Evolutionary conservation across 2,329 filamentous ascomycete genomes (phyloP).

Genomic region (Claviceps sp.): DNA sequence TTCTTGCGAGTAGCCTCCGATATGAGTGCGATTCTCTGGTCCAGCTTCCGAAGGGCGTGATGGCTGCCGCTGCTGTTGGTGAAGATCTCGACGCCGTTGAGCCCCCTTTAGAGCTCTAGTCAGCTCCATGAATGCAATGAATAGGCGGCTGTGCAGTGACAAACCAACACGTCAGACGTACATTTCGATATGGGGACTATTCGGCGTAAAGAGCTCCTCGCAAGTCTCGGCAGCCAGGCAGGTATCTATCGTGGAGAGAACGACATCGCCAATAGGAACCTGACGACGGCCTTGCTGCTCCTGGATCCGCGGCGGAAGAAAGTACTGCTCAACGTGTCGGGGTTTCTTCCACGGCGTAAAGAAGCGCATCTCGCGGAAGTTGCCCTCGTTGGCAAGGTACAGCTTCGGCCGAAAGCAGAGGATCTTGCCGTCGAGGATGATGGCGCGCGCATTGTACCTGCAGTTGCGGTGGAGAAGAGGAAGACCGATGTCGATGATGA

Average conservation of each 20-base stretch:
- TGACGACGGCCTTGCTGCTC: slow-evolving; percentile 19
- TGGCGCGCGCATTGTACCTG: slow-evolving; percentile 8
- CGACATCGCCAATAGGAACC: slow-evolving; percentile 25
- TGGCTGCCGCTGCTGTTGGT: slow-evolving; percentile 5
- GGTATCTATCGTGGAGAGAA: slow-evolving; percentile 23
- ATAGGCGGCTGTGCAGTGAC: not conserved
- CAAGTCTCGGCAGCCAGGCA: slow-evolving; percentile 21
- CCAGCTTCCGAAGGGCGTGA: slow-evolving; percentile 4
- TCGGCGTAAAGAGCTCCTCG: slow-evolving; percentile 4
- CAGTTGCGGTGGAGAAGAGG: slow-evolving; percentile 27
- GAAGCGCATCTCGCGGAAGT: slow-evolving; percentile 22
- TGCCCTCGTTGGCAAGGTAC: slow-evolving; percentile 22
- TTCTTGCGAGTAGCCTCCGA: slow-evolving; percentile 4
- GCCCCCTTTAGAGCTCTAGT: not conserved
- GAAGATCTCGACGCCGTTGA: slow-evolving; percentile 6
- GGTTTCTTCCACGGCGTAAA: slow-evolving; percentile 25
- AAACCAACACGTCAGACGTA: not conserved
- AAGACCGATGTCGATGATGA: slow-evolving; percentile 21
- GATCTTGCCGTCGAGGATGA: slow-evolving; percentile 44
- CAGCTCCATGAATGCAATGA: not conserved
- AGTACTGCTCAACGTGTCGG: slow-evolving; percentile 20
- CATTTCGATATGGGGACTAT: slow-evolving; percentile 13
- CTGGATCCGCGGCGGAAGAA: slow-evolving; percentile 17
- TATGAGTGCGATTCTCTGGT: slow-evolving; percentile 4
- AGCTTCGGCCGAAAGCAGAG: slow-evolving; percentile 39